A percentile compares a stretch with the other conserved stretches of the same genome.
phyloP scores from a whole-genome alignment of 495 filamentous ascomycete genomes.

The Letharia columbiana region DNA sequence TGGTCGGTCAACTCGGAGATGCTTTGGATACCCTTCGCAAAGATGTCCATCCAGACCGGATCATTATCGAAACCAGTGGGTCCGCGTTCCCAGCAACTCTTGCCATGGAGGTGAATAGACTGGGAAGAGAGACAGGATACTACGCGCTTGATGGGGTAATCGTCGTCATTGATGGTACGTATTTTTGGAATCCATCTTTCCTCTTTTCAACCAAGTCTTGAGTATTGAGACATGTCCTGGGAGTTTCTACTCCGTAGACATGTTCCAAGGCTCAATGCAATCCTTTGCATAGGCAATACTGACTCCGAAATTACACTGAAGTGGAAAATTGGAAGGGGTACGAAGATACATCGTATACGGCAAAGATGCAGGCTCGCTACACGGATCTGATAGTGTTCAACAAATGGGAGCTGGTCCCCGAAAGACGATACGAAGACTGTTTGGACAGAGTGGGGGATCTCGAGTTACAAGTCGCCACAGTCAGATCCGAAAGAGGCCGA shows the following conservation, averaged over 20 bases:
- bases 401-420: conserved; percentile 77
- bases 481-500: conserved; percentile 68
- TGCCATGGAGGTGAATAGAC: conserved; percentile 86
- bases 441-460: conserved; percentile 80
- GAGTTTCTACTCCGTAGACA: too few species aligned
- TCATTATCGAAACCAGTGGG: conserved; percentile 88
- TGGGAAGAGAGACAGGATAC: conserved; percentile 52
- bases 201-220: too few species aligned
- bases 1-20: conserved; percentile 78
- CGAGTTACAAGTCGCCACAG: conserved; percentile 60
- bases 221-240: too few species aligned
- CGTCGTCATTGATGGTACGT: conserved; percentile 62
- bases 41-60: conserved; percentile 60
- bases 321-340: conserved; percentile 97
- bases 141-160: conserved; percentile 86
- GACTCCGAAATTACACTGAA: too few species aligned
- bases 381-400: conserved; percentile 93
- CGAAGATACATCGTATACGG: conserved; percentile 81
- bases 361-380: conserved; percentile 76
- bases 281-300: too few species aligned
- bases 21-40: conserved; percentile 64
- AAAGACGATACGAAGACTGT: conserved; percentile 69
- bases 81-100: conserved; percentile 82
- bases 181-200: too few species aligned
- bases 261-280: too few species aligned